Conservation (phyloP, 140 eudicot species). For the Flaveria floridana region DNA sequence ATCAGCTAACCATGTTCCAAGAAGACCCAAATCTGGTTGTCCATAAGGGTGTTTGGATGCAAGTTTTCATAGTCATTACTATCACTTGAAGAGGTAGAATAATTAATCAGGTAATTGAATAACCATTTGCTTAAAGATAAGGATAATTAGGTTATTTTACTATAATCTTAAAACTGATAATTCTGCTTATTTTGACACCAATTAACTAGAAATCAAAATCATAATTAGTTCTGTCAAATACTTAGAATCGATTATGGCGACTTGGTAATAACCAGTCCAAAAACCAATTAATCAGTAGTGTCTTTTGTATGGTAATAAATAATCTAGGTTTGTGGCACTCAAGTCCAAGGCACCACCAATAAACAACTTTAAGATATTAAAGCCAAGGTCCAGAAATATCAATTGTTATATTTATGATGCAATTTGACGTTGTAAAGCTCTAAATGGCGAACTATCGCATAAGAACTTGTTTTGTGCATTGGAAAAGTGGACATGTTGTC, state of each 20-base stretch:
- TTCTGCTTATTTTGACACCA: neutral
- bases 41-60: neutral
- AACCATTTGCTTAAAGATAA: neutral
- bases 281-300: neutral
- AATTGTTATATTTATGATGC: constrained; percentile 1
- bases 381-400: neutral
- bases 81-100: neutral
- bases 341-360: neutral
- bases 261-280: neutral
- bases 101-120: neutral
- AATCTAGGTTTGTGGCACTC: neutral
- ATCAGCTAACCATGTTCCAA: neutral
- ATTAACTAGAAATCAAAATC: neutral
- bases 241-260: neutral
- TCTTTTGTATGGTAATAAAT: neutral
- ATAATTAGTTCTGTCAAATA: neutral
- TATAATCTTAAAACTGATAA: neutral
- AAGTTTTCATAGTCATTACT: constrained; percentile 9
- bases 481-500: neutral
- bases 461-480: neutral
- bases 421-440: neutral
- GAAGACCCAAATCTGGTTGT: constrained; percentile 3
- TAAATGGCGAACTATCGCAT: neutral
- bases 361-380: neutral
- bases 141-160: neutral